A percentile compares a stretch with the other conserved stretches of the same genome.
phyloP scores from a whole-genome alignment of 371 early-diverging fungal species.

The Saksenaea oblongispora region DNA sequence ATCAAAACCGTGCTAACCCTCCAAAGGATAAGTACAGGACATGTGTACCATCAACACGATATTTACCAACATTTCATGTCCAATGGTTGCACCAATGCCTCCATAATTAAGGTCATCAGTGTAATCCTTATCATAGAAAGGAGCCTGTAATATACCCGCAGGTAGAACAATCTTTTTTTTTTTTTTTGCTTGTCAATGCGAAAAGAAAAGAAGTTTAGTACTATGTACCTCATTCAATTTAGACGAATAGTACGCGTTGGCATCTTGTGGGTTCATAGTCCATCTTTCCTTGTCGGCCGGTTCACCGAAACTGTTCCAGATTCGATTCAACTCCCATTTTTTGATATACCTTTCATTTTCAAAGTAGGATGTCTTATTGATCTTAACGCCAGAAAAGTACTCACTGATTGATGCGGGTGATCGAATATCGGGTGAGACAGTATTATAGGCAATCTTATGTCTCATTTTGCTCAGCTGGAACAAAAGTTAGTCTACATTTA shows the following conservation, averaged over 20 bases:
- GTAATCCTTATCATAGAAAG: conserved; percentile 43
- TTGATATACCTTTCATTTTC: conserved; percentile 39
- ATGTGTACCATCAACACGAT: too few species aligned
- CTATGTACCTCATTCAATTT: conserved; percentile 43
- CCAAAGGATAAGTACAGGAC: too few species aligned
- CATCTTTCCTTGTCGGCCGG: conserved; percentile 48
- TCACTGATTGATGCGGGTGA: conserved; percentile 44
- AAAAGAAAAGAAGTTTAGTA: not conserved
- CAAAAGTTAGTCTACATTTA: not conserved
- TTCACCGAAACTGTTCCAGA: conserved; percentile 37
- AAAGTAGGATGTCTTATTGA: conserved; percentile 43
- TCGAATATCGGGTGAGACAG: conserved; percentile 42
- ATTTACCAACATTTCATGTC: conserved; percentile 63
- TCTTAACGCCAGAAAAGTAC: conserved; percentile 39
- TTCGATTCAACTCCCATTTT: conserved; percentile 19
- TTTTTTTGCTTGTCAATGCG: conserved; percentile 4
- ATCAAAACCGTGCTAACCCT: conserved; percentile 55
- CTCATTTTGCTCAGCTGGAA: conserved; percentile 27
- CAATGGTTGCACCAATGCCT: conserved; percentile 57
- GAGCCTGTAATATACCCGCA: conserved; percentile 58
- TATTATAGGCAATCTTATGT: conserved; percentile 55
- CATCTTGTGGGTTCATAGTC: conserved; percentile 61
- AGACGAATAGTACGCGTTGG: conserved; percentile 62
- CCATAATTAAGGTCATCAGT: conserved; percentile 56
- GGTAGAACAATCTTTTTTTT: conserved; percentile 59